Conservation (phyloP, 2,329 filamentous ascomycete species). For the Fusarium longipes region DNA sequence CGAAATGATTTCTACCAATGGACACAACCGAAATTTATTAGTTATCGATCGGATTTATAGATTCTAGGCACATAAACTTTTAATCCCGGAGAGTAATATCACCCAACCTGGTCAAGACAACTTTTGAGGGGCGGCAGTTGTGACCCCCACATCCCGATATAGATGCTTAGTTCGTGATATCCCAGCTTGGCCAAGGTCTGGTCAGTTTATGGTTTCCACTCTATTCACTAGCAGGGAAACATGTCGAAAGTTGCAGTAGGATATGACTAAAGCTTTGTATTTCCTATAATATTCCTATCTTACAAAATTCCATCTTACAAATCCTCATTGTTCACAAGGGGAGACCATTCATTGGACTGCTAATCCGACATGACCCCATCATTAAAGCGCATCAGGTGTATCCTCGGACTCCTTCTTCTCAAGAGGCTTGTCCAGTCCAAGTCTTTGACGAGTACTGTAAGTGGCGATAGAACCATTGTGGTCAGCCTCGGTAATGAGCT, state of each 20-base stretch:
- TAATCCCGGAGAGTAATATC: no score
- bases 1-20: no score
- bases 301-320: conserved; percentile 7
- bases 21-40: no score
- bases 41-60: no score
- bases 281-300: not conserved
- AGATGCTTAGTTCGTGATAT: no score
- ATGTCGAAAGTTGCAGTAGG: no score
- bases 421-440: conserved; percentile 38
- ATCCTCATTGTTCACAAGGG: no score
- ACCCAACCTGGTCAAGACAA: no score
- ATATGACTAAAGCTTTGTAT: not conserved
- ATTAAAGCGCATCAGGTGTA: not conserved
- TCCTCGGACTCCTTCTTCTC: conserved; percentile 31
- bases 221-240: no score
- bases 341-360: not conserved
- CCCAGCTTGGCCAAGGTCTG: no score
- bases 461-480: conserved; percentile 8
- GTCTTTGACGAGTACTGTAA: conserved; percentile 30
- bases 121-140: not conserved
- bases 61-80: no score
- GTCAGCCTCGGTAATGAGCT: conserved; percentile 37
- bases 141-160: not conserved
- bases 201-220: no score
- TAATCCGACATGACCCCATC: rapidly evolving